phyloP scores from a whole-genome alignment of 805 yeast species.

The Ascoidea rubescens region DNA sequence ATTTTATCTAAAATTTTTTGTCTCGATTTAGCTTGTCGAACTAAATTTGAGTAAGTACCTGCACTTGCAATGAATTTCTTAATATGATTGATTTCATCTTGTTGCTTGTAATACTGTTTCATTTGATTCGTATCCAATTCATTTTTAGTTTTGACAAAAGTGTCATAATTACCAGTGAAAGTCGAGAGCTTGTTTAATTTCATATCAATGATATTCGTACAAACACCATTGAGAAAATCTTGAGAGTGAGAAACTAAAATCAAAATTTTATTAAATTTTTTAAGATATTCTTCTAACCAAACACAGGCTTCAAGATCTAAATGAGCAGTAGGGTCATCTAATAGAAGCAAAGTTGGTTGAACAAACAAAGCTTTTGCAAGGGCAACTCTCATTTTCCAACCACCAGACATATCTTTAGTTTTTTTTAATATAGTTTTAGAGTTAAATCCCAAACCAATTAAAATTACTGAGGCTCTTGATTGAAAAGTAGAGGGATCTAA shows the following conservation, averaged over 20 bases:
- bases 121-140: conserved; percentile 95
- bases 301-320: conserved; percentile 99
- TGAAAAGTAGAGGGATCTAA: conserved; percentile 96
- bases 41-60: conserved; percentile 98
- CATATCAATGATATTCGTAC: conserved; percentile 97
- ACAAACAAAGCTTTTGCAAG: conserved; percentile 95
- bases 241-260: conserved; percentile 95
- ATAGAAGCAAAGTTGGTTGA: conserved; percentile 84
- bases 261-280: conserved; percentile 85
- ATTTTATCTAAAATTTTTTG: conserved; percentile 98
- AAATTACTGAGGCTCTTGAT: conserved; percentile 87
- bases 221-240: conserved; percentile 98
- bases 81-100: conserved; percentile 96
- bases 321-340: conserved; percentile 99
- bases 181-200: conserved; percentile 58
- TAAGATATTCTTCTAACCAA: conserved; percentile 97
- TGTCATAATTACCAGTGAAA: conserved; percentile 98
- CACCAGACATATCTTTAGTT: conserved; percentile 99
- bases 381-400: conserved; percentile 99
- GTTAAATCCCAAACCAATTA: conserved; percentile 96
- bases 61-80: conserved; percentile 98
- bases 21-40: conserved; percentile 96
- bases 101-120: conserved; percentile 95
- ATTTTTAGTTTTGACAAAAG: conserved; percentile 85
- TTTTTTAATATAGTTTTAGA: conserved; percentile 74